phyloP scores from a whole-genome alignment of 1,139 yeast genomes.

The Sugiyamaella japonica region DNA sequence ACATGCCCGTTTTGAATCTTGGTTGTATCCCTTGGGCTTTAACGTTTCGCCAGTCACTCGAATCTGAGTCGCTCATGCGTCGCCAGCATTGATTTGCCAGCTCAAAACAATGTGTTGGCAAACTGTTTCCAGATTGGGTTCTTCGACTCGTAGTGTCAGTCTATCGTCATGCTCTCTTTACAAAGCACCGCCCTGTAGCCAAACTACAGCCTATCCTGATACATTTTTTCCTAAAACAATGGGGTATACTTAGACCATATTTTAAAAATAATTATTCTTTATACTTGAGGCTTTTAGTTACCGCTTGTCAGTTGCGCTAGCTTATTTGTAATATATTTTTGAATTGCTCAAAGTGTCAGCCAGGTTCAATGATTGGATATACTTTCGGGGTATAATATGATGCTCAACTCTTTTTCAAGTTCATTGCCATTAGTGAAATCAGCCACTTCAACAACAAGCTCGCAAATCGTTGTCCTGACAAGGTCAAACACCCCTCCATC shows the following conservation, averaged over 20 bases:
- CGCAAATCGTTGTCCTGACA: background rate
- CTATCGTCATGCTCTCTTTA: background rate
- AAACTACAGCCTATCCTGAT: conserved; percentile 1
- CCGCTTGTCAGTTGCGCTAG: background rate
- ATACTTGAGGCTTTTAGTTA: conserved; percentile 4
- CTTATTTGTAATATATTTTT: conserved; percentile 8
- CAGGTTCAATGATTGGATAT: conserved; percentile 4
- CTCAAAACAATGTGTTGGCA: conserved; percentile 1
- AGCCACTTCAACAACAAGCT: background rate
- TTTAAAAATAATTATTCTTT: conserved; percentile 9
- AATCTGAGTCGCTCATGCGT: background rate
- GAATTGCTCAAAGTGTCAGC: conserved; percentile 10
- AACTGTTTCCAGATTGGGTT: conserved; percentile 11
- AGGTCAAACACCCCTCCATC: background rate
- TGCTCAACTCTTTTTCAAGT: conserved; percentile 1
- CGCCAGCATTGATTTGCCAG: conserved; percentile 7
- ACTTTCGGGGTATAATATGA: conserved; percentile 8
- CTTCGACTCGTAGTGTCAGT: background rate
- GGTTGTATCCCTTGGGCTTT: background rate
- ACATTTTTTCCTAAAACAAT: conserved; percentile 12
- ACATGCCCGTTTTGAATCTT: background rate
- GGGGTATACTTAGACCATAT: background rate
- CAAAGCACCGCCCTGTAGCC: background rate
- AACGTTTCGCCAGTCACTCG: conserved; percentile 2
- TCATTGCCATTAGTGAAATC: background rate